A percentile compares a stretch with the other conserved stretches of the same genome.
Evolutionary conservation across 169 alveolate genomes (phyloP).

Genomic region (Babesia gibsoni): DNA sequence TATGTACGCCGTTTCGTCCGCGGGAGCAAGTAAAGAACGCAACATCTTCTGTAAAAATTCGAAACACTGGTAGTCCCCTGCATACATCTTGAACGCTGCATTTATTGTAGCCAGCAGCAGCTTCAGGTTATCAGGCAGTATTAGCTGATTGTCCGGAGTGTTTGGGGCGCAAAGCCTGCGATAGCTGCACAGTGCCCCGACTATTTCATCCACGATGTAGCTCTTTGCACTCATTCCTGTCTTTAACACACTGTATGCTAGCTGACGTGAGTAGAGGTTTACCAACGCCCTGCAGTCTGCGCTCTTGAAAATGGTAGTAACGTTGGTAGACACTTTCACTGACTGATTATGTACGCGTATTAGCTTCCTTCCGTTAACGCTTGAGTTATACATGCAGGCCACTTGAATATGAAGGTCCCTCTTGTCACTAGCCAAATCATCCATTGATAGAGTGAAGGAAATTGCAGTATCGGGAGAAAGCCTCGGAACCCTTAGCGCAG

Average conservation of each 20-base stretch:
- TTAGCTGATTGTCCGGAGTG: conserved; percentile 80
- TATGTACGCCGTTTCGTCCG: conserved; percentile 46
- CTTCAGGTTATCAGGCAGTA: conserved; percentile 82
- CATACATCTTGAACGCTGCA: conserved; percentile 70
- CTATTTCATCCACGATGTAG: conserved; percentile 7
- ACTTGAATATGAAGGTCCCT: conserved; percentile 60
- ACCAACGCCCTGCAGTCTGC: conserved; percentile 65
- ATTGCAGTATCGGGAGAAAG: conserved; percentile 69
- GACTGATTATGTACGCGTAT: conserved; percentile 70
- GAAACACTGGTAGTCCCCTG: not conserved
- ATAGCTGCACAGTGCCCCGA: conserved; percentile 27
- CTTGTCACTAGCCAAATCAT: conserved; percentile 59
- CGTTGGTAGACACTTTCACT: conserved; percentile 56
- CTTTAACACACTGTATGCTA: conserved; percentile 48
- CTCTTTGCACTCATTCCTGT: conserved; percentile 8
- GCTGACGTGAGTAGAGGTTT: conserved; percentile 56
- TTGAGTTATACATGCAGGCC: conserved; percentile 72
- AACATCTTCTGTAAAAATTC: conserved; percentile 49
- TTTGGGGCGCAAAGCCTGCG: conserved; percentile 59
- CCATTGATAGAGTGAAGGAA: conserved; percentile 57
- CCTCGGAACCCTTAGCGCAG: conserved; percentile 66
- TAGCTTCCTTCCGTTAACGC: conserved; percentile 53
- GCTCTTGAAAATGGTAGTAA: conserved; percentile 60
- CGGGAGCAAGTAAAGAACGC: conserved; percentile 39
- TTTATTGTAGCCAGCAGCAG: conserved; percentile 72